Evolutionary conservation across 805 yeast genomes (phyloP).

Genomic region (Pichia deserticola): DNA sequence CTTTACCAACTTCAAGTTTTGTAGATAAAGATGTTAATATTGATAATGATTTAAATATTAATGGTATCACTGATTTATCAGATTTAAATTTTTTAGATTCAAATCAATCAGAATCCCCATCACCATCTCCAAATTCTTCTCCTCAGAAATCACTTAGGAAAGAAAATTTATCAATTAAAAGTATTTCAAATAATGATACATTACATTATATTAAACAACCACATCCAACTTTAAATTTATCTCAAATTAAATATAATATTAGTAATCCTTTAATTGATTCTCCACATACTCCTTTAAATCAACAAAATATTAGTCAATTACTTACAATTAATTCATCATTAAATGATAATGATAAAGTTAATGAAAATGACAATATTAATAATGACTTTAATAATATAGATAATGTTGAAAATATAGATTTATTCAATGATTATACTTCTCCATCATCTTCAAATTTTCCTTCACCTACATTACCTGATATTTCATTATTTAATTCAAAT

Average conservation of each 20-base stretch:
- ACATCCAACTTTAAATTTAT: background rate
- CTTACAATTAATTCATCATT: background rate
- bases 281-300: conserved; percentile 5
- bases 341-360: background rate
- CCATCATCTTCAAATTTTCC: conserved; percentile 9
- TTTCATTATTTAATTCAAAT: background rate
- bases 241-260: background rate
- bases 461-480: conserved; percentile 8
- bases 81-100: background rate
- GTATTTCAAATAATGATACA: background rate
- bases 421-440: background rate
- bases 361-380: background rate
- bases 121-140: conserved; percentile 3
- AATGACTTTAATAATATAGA: background rate
- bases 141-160: background rate
- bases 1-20: conserved; percentile 5
- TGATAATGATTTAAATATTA: background rate
- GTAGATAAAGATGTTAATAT: conserved; percentile 5
- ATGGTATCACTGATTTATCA: background rate
- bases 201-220: background rate
- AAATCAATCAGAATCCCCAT: conserved; percentile 3
- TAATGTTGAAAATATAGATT: background rate
- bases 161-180: too few relatives aligned
- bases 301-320: conserved; percentile 2
- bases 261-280: background rate